phyloP scores from a whole-genome alignment of 306 rosid species.

The peach (Prunus persica) region DNA sequence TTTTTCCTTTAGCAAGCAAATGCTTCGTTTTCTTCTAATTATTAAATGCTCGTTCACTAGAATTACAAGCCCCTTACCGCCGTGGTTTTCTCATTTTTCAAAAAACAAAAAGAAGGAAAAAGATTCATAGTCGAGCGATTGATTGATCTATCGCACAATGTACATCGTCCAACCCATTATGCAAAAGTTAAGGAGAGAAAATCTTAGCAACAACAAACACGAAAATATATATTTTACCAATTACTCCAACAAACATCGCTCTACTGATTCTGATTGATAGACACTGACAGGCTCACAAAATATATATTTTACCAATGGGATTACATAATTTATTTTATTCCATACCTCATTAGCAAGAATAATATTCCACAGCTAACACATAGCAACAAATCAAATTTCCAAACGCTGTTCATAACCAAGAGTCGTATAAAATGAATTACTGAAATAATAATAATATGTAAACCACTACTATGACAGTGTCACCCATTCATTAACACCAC shows the following conservation, averaged over 20 bases:
- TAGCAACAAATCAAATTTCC: slow-evolving; percentile 3
- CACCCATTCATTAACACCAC: neutral
- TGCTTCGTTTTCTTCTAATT: too few species aligned
- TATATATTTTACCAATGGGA: neutral
- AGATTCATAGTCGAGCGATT: neutral
- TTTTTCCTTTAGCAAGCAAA: too few species aligned
- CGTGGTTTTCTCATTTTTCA: too few species aligned
- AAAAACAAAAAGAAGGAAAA: neutral
- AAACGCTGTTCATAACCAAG: slow-evolving; percentile 5
- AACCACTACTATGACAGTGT: neutral
- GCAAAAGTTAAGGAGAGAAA: too few species aligned
- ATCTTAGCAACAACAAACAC: neutral
- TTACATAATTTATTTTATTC: neutral
- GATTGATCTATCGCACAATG: too few species aligned
- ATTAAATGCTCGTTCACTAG: too few species aligned
- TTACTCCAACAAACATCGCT: neutral
- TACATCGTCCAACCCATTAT: too few species aligned
- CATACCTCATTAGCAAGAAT: neutral
- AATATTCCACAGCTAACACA: neutral
- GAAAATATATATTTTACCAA: too few species aligned
- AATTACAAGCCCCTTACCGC: too few species aligned
- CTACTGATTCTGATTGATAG: neutral
- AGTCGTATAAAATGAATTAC: slow-evolving; percentile 1
- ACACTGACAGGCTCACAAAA: neutral
- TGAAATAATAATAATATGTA: neutral